A percentile compares a stretch with the other conserved stretches of the same genome.
phyloP scores from a whole-genome alignment of 2,329 filamentous ascomycete species.

The Alternaria infectoria region DNA sequence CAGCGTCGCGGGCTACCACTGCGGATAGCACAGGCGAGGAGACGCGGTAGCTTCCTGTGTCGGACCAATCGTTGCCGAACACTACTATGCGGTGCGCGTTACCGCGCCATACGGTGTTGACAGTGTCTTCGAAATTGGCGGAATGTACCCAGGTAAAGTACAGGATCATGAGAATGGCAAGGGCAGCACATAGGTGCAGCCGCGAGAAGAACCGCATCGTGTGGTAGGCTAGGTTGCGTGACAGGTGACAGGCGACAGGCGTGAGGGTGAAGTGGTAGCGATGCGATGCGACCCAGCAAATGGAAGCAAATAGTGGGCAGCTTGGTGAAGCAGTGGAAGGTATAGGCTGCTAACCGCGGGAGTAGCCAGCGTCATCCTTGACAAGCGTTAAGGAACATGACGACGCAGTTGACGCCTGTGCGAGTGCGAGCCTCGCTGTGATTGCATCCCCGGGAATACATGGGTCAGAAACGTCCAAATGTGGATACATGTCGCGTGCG shows the following conservation, averaged over 20 bases:
- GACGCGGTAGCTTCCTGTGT: slow-evolving; percentile 45
- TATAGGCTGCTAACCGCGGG: background rate
- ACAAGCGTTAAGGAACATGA: slow-evolving; percentile 23
- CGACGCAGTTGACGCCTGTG: slow-evolving; percentile 21
- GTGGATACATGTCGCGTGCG: slow-evolving; percentile 24
- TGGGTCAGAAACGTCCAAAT: slow-evolving; percentile 11
- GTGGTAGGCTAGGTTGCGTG: background rate
- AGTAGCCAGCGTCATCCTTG: slow-evolving; percentile 12
- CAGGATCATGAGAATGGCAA: slow-evolving; percentile 33
- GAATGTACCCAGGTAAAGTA: slow-evolving; percentile 42
- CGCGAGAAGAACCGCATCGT: slow-evolving; percentile 43
- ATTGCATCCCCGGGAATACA: background rate
- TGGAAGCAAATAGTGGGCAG: slow-evolving; percentile 18
- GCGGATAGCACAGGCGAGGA: slow-evolving; percentile 33
- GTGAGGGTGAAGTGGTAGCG: background rate
- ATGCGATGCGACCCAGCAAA: background rate
- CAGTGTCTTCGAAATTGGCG: slow-evolving; percentile 31
- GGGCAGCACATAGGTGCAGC: slow-evolving; percentile 35
- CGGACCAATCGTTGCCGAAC: slow-evolving; percentile 50
- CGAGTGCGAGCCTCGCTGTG: slow-evolving; percentile 3
- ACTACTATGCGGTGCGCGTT: slow-evolving; percentile 43
- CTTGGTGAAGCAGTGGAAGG: slow-evolving; percentile 15
- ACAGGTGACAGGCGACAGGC: background rate
- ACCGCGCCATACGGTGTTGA: slow-evolving; percentile 38
- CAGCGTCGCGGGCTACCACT: slow-evolving; percentile 32